These are phyloP conservation scores for Coemansia sp. DNA, from an alignment of 192 early-diverging fungal genomes.

Conservation along the genomic window DNA sequence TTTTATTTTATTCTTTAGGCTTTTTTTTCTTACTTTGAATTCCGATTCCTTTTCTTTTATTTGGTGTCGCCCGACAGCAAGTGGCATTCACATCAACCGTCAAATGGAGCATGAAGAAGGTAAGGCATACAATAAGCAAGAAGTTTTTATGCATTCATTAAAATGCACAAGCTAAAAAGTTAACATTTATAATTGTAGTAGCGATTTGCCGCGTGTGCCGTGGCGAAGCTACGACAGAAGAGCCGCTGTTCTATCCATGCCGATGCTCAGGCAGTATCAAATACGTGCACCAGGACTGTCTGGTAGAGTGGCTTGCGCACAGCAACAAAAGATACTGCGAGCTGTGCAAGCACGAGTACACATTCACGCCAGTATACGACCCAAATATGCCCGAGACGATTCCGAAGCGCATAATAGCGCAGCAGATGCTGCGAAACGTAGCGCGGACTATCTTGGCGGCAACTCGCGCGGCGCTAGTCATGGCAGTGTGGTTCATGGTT, in stretches of 20 bases:
- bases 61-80: not conserved
- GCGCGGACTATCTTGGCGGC: constrained; percentile 42
- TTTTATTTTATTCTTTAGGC: constrained; percentile 1
- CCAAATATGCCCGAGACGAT: constrained; percentile 73
- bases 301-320: constrained; percentile 84
- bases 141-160: too few species aligned
- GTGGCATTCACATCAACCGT: not conserved
- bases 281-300: constrained; percentile 90
- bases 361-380: constrained; percentile 81
- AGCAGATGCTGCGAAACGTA: constrained; percentile 57
- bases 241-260: constrained; percentile 93
- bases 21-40: not conserved
- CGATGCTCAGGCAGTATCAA: constrained; percentile 95
- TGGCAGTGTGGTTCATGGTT: constrained; percentile 75
- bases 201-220: constrained; percentile 87
- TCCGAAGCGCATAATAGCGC: constrained; percentile 63
- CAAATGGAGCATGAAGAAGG: constrained; percentile 45
- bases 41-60: not conserved
- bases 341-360: constrained; percentile 85
- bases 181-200: constrained; percentile 29
- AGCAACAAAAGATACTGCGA: constrained; percentile 84
- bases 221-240: constrained; percentile 70
- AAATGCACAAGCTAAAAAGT: too few species aligned
- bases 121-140: too few species aligned
- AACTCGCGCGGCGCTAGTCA: constrained; percentile 66